Evolutionary conservation across 768 basidiomycete species (phyloP).

Genomic region (Lactarius sp.): DNA sequence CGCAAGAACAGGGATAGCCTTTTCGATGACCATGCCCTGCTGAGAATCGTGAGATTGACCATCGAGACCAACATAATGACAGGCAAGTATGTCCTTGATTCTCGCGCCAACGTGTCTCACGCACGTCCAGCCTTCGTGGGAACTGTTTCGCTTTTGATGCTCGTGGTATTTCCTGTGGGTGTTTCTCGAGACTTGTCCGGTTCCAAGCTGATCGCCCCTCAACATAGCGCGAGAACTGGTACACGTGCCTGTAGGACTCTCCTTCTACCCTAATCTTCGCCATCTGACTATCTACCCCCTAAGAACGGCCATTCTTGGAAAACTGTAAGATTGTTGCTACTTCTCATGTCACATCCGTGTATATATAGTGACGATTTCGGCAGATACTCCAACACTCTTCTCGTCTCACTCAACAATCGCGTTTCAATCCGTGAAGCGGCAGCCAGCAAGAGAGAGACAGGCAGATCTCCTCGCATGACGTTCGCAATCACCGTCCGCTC

Average conservation of each 20-base stretch:
- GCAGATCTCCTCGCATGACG: too few species aligned
- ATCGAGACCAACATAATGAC: slow-evolving; percentile 29
- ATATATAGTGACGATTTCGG: background rate
- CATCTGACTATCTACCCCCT: background rate
- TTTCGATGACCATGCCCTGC: background rate
- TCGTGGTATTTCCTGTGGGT: slow-evolving; percentile 9
- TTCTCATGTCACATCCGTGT: too few species aligned
- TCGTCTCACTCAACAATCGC: slow-evolving; percentile 17
- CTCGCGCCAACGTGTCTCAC: background rate
- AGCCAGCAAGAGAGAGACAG: too few species aligned
- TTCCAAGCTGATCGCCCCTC: background rate
- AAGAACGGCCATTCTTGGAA: slow-evolving; percentile 6
- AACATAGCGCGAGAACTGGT: slow-evolving; percentile 9
- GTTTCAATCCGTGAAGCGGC: slow-evolving; percentile 6
- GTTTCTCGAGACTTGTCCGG: background rate
- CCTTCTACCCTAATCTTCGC: background rate
- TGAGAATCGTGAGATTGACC: slow-evolving; percentile 27
- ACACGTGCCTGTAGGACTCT: slow-evolving; percentile 11
- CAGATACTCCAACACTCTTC: slow-evolving; percentile 17
- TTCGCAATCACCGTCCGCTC: too few species aligned
- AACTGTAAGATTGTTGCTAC: background rate
- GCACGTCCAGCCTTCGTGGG: slow-evolving; percentile 1
- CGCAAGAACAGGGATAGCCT: background rate
- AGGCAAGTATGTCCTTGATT: background rate
- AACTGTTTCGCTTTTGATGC: background rate